A percentile compares a stretch with the other conserved stretches of the same genome.
Evolutionary conservation across 208 protist species (phyloP).

Genomic region (Trypanosoma cruzi): DNA sequence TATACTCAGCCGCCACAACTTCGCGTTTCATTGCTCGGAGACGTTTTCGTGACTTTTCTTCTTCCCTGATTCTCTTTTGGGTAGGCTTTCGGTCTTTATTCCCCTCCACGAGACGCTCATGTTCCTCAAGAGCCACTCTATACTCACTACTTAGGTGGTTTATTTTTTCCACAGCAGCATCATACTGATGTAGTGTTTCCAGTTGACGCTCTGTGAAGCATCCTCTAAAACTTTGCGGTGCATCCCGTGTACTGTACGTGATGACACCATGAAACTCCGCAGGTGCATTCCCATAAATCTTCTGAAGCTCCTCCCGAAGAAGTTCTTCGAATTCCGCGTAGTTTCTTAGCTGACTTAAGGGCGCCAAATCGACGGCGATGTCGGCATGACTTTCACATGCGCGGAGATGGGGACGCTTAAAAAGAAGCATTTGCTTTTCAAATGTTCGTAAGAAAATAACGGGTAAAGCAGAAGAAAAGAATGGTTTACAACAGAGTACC

Average conservation of each 20-base stretch:
- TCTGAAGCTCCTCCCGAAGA: constrained; percentile 45
- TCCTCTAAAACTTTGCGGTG: constrained; percentile 33
- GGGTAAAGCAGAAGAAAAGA: constrained; percentile 1
- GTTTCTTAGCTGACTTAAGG: constrained; percentile 36
- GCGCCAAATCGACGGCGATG: constrained; percentile 46
- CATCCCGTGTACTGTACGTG: constrained; percentile 50
- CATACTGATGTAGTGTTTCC: constrained; percentile 44
- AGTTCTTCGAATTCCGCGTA: constrained; percentile 45
- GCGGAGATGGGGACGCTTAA: constrained; percentile 59
- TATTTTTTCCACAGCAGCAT: constrained; percentile 29
- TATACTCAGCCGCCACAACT: constrained; percentile 34
- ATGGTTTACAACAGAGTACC: not conserved
- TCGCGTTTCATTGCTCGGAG: constrained; percentile 28
- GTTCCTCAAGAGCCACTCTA: constrained; percentile 11
- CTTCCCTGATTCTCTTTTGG: constrained; percentile 29
- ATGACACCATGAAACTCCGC: constrained; percentile 19
- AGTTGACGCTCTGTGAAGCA: constrained; percentile 46
- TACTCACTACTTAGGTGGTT: constrained; percentile 19
- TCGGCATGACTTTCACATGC: constrained; percentile 45
- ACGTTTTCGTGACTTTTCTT: constrained; percentile 28
- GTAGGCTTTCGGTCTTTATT: constrained; percentile 24
- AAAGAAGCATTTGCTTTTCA: constrained; percentile 38
- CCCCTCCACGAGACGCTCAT: constrained; percentile 25
- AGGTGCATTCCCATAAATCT: constrained; percentile 40
- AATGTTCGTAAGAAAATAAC: not conserved